Evolutionary conservation across 2,329 filamentous ascomycete genomes (phyloP).

Genomic region (Botrytis fabae): DNA sequence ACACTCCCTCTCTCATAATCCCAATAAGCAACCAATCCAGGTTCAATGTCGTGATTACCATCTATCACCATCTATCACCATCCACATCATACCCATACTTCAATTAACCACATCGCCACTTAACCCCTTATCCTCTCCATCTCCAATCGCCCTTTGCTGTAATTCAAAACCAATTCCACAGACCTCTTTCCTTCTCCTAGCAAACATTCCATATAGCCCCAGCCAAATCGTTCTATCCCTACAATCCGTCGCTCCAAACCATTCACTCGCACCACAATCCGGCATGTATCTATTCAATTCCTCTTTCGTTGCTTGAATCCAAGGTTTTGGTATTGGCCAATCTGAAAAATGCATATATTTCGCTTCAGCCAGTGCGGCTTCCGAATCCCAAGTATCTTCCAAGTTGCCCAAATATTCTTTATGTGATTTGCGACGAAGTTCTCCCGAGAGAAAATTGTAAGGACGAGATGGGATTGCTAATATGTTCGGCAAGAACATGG

Average conservation of each 20-base stretch:
- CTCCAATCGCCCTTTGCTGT: constrained; percentile 13
- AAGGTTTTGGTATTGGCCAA: constrained; percentile 61
- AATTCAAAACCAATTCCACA: constrained; percentile 38
- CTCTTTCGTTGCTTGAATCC: constrained; percentile 42
- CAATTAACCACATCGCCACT: neutral
- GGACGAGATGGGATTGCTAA: constrained; percentile 57
- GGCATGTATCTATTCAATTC: constrained; percentile 39
- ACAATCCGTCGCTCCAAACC: constrained; percentile 38
- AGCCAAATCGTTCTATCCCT: constrained; percentile 36
- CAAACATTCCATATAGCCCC: constrained; percentile 36
- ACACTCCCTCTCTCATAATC: neutral
- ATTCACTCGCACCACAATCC: constrained; percentile 33
- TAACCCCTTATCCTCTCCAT: neutral
- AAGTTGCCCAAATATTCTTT: constrained; percentile 49
- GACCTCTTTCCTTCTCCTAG: constrained; percentile 31
- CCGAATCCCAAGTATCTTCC: constrained; percentile 54
- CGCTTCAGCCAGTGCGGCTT: constrained; percentile 50
- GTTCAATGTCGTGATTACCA: neutral
- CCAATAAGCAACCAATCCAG: neutral
- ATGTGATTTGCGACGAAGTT: constrained; percentile 56
- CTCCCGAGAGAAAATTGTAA: constrained; percentile 56
- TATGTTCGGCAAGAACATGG: constrained; percentile 51
- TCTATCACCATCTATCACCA: neutral
- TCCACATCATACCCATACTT: neutral
- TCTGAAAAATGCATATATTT: constrained; percentile 62